Conservation (phyloP, 2,329 filamentous ascomycete genomes). For the Lachnellula suecica region DNA sequence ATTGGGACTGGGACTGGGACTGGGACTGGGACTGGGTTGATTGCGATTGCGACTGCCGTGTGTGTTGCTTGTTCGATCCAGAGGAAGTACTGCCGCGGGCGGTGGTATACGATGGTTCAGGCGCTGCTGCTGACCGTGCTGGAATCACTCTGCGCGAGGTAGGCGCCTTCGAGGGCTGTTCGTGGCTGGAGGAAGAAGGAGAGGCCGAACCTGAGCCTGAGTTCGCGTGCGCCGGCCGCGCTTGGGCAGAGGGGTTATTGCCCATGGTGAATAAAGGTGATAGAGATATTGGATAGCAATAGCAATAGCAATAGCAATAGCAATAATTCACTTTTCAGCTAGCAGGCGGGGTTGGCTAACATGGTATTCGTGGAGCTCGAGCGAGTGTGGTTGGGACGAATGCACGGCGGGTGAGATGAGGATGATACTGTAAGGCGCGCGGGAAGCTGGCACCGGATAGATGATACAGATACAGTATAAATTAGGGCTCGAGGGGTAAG, state of each 20-base stretch:
- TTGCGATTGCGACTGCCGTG: too few species aligned
- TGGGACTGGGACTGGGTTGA: too few species aligned
- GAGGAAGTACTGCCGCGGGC: slow-evolving; percentile 40
- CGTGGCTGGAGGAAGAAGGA: slow-evolving; percentile 29
- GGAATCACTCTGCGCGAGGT: slow-evolving; percentile 44
- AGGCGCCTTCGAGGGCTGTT: slow-evolving; percentile 23
- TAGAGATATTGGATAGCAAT: background rate
- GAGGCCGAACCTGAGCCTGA: slow-evolving; percentile 29
- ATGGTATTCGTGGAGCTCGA: too few species aligned
- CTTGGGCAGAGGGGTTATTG: slow-evolving; percentile 42
- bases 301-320: background rate
- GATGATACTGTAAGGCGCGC: too few species aligned
- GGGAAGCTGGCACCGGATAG: too few species aligned
- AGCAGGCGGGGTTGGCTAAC: background rate
- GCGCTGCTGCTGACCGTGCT: slow-evolving; percentile 55
- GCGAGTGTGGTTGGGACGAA: too few species aligned
- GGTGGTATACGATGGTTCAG: slow-evolving; percentile 61
- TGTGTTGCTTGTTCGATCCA: too few species aligned
- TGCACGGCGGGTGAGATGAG: too few species aligned
- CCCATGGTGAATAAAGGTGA: slow-evolving; percentile 38
- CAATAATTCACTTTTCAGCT: background rate
- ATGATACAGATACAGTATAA: too few species aligned
- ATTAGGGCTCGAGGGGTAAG: too few species aligned
- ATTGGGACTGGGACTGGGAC: slow-evolving; percentile 22
- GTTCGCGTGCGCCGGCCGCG: slow-evolving; percentile 37